Percentiles rank a stretch among this genome's conserved stretches.
Conservation (phyloP, 345 rosid genomes). For the Punica granatum region DNA sequence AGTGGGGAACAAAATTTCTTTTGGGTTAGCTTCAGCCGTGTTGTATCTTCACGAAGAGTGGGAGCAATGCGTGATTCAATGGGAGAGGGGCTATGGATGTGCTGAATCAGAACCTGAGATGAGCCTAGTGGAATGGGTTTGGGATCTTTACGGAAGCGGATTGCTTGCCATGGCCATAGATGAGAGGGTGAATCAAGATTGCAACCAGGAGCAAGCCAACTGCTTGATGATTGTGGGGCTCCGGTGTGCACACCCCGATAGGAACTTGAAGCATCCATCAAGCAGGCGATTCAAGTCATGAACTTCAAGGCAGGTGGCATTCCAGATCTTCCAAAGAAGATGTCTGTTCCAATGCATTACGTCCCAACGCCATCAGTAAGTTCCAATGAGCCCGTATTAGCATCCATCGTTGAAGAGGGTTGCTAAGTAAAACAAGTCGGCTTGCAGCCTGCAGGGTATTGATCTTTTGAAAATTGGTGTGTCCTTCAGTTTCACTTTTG, state of each 20-base stretch:
- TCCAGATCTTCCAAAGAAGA: conserved; percentile 37
- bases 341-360: conserved; percentile 34
- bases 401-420: conserved; percentile 20
- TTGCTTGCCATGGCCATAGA: conserved; percentile 25
- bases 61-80: conserved; percentile 45
- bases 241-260: conserved; percentile 60
- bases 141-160: conserved; percentile 35
- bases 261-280: conserved; percentile 30
- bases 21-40: conserved; percentile 42
- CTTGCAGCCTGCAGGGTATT: no score
- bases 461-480: no score
- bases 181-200: conserved; percentile 19
- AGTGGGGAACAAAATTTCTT: conserved; percentile 32
- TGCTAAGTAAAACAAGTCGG: conserved; percentile 10
- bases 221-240: conserved; percentile 42
- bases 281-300: conserved; percentile 44
- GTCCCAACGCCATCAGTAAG: conserved; percentile 12
- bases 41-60: conserved; percentile 61
- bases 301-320: conserved; percentile 27
- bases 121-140: conserved; percentile 42
- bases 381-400: conserved; percentile 23
- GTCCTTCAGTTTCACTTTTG: no score
- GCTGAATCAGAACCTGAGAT: conserved; percentile 3
- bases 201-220: conserved; percentile 28
- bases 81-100: conserved; percentile 33